phyloP scores from a whole-genome alignment of 2,329 filamentous ascomycete genomes.

The Simplicillium sp. region DNA sequence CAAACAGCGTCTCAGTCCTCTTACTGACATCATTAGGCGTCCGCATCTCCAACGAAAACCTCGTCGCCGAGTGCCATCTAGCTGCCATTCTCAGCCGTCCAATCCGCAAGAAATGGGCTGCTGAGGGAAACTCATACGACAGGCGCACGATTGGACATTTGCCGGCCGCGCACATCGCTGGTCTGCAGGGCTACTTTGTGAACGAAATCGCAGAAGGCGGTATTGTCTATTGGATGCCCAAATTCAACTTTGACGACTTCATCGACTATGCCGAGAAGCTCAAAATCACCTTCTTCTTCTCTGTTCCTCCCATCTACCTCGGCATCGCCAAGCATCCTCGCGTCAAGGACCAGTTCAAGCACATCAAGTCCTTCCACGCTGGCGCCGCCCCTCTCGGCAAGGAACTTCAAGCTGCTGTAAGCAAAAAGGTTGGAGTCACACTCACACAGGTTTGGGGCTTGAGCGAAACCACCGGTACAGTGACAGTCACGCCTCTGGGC shows the following conservation, averaged over 20 bases:
- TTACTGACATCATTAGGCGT: slow-evolving; percentile 18
- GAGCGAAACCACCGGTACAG: slow-evolving; percentile 42
- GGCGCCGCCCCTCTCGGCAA: slow-evolving; percentile 49
- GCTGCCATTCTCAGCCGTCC: not conserved
- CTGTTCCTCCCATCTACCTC: slow-evolving; percentile 52
- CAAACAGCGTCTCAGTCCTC: not conserved
- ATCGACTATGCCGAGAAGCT: slow-evolving; percentile 40
- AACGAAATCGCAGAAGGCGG: slow-evolving; percentile 31
- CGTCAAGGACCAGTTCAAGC: slow-evolving; percentile 46
- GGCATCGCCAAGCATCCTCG: slow-evolving; percentile 46
- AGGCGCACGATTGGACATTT: slow-evolving; percentile 31
- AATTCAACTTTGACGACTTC: slow-evolving; percentile 47
- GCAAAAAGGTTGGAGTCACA: slow-evolving; percentile 33
- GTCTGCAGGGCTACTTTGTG: slow-evolving; percentile 32
- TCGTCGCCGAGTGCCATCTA: slow-evolving; percentile 26
- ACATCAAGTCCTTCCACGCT: slow-evolving; percentile 33
- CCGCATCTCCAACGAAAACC: slow-evolving; percentile 32
- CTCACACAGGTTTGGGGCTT: slow-evolving; percentile 49
- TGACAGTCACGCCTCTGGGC: slow-evolving; percentile 33
- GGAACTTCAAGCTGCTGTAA: slow-evolving; percentile 41
- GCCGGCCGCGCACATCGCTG: slow-evolving; percentile 36
- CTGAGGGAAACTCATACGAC: slow-evolving; percentile 12
- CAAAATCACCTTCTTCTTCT: slow-evolving; percentile 44
- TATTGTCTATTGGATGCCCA: slow-evolving; percentile 52
- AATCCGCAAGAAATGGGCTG: too few species aligned